These are phyloP conservation scores for Saturnispora saitoi DNA, from an alignment of 805 yeast species.

Conservation along the genomic window DNA sequence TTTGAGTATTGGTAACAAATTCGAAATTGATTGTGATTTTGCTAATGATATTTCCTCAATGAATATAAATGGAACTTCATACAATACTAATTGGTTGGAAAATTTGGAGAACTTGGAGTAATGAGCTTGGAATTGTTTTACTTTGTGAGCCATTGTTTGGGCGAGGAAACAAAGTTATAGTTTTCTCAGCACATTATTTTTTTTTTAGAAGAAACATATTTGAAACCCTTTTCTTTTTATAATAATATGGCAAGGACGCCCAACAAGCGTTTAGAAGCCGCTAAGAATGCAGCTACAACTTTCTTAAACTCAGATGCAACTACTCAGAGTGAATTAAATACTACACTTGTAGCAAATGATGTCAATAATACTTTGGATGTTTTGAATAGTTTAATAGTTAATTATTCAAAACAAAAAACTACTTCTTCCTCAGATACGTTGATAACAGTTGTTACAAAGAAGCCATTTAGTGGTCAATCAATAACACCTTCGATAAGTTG, in stretches of 20 bases:
- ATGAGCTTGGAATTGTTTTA: no score
- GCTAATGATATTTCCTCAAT: no score
- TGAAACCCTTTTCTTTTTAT: background rate
- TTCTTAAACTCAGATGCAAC: background rate
- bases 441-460: constrained; percentile 11
- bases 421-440: constrained; percentile 1
- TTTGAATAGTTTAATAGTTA: background rate
- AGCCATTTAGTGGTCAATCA: constrained; percentile 1
- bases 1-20: background rate
- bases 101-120: no score
- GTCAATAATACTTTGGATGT: background rate
- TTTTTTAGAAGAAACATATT: background rate
- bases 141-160: background rate
- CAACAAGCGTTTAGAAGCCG: background rate
- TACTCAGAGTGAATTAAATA: background rate
- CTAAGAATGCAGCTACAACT: background rate
- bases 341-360: background rate
- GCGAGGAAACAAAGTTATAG: background rate
- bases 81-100: no score
- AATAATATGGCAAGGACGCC: background rate
- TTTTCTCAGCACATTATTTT: background rate
- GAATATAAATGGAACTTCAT: no score
- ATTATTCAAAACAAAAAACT: background rate
- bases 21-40: no score
- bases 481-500: constrained; percentile 3